phyloP scores from a whole-genome alignment of 1,284 basidiomycete genomes.

The Pyrrhoderma noxium region DNA sequence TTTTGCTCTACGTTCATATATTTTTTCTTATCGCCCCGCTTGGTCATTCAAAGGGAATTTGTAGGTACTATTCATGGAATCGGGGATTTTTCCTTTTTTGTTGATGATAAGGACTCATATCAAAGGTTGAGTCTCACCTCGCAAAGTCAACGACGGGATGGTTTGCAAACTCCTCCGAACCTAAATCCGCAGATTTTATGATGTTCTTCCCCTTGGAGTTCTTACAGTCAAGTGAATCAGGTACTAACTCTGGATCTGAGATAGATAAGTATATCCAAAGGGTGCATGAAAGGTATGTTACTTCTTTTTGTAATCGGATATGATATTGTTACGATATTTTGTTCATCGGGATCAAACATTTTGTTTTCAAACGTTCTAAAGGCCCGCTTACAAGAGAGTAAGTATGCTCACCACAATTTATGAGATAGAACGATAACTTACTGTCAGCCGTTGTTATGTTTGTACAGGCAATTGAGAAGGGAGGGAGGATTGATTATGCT shows the following conservation, averaged over 20 bases:
- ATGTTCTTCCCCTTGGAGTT: slow-evolving; percentile 34
- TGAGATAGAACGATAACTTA: background rate
- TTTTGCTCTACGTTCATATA: slow-evolving; percentile 28
- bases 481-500: background rate
- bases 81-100: too few species aligned
- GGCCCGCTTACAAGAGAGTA: slow-evolving; percentile 28
- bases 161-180: slow-evolving; percentile 33
- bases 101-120: too few species aligned
- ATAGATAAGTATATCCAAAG: slow-evolving; percentile 27
- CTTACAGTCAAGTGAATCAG: slow-evolving; percentile 1
- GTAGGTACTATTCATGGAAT: slow-evolving; percentile 22
- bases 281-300: slow-evolving; percentile 27
- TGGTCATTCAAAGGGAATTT: slow-evolving; percentile 28
- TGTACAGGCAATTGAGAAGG: slow-evolving; percentile 14
- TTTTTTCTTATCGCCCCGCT: slow-evolving; percentile 26
- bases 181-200: slow-evolving; percentile 37
- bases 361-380: slow-evolving; percentile 9
- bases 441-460: too few species aligned
- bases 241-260: slow-evolving; percentile 24
- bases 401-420: slow-evolving; percentile 6
- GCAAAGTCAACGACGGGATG: slow-evolving; percentile 25
- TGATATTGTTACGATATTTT: background rate
- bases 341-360: too few species aligned
- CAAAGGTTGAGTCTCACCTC: slow-evolving; percentile 33
- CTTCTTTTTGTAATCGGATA: background rate